Evolutionary conservation across 164 flowering plant genomes (phyloP).

Genomic region (Saururus chinensis): DNA sequence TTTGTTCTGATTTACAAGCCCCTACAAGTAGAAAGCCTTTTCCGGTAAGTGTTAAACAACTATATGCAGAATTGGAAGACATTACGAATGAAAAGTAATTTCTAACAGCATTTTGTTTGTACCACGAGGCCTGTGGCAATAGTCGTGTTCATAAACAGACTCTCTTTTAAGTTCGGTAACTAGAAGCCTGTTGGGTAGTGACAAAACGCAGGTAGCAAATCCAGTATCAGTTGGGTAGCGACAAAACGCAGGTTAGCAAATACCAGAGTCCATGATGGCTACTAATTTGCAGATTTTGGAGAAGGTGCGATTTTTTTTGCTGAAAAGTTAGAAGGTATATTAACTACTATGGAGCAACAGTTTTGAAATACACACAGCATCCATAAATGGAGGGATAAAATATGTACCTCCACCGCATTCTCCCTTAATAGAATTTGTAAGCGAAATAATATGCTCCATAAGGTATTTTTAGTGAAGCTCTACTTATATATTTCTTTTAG

Average conservation of each 20-base stretch:
- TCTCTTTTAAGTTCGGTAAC: constrained; percentile 37
- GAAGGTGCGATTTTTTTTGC: constrained; percentile 36
- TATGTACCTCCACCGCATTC: constrained; percentile 44
- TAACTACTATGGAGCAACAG: not conserved
- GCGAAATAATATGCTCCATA: constrained; percentile 65
- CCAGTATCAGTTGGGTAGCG: no score
- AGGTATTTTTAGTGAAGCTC: constrained; percentile 63
- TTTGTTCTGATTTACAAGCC: constrained; percentile 64
- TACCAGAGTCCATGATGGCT: constrained; percentile 46
- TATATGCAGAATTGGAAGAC: not conserved
- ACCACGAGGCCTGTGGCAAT: constrained; percentile 66
- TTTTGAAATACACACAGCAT: not conserved
- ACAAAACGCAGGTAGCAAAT: constrained; percentile 73
- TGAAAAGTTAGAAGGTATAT: constrained; percentile 15
- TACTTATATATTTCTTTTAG: constrained; percentile 43
- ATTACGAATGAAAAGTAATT: not conserved
- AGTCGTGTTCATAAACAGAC: constrained; percentile 39
- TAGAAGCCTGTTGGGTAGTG: constrained; percentile 40
- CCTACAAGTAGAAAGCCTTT: constrained; percentile 21
- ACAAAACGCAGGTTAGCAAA: no score
- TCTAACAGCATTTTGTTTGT: not conserved
- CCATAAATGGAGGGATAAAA: constrained; percentile 3
- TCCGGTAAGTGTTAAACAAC: not conserved
- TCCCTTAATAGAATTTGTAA: constrained; percentile 47
- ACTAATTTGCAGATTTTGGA: constrained; percentile 46